Evolutionary conservation across 2,329 filamentous ascomycete genomes (phyloP).

Genomic region (Monilinia laxa): DNA sequence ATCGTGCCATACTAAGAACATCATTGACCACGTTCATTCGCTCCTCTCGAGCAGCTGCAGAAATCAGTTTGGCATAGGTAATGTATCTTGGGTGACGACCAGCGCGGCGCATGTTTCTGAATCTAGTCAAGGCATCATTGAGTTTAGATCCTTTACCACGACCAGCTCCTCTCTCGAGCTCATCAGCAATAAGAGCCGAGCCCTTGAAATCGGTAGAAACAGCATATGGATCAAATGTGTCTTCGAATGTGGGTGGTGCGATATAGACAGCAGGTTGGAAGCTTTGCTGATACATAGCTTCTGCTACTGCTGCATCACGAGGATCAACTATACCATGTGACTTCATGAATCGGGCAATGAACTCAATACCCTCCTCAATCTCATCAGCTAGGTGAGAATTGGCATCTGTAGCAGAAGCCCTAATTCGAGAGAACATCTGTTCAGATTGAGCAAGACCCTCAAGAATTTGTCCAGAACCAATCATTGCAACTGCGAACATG

Average conservation of each 20-base stretch:
- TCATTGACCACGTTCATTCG: constrained; percentile 82
- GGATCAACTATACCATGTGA: constrained; percentile 55
- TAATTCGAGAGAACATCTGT: constrained; percentile 83
- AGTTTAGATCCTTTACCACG: constrained; percentile 63
- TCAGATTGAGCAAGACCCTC: constrained; percentile 78
- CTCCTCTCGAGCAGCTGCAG: constrained; percentile 80
- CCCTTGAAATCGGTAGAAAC: constrained; percentile 90
- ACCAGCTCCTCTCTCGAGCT: constrained; percentile 77
- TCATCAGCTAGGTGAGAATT: constrained; percentile 67
- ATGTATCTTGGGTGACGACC: constrained; percentile 93
- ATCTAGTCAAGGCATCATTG: constrained; percentile 76
- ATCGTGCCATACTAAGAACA: constrained; percentile 82
- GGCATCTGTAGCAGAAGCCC: constrained; percentile 53
- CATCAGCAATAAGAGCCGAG: constrained; percentile 84
- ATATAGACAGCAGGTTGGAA: constrained; percentile 53
- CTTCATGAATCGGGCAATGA: constrained; percentile 60
- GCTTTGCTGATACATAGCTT: constrained; percentile 49
- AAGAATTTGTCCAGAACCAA: constrained; percentile 80
- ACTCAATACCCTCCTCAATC: constrained; percentile 82
- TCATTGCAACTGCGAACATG: constrained; percentile 87
- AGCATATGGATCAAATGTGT: constrained; percentile 87
- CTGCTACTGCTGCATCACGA: constrained; percentile 49
- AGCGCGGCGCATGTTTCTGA: constrained; percentile 89
- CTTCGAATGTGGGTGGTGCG: constrained; percentile 65
- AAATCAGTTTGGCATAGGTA: constrained; percentile 93